Evolutionary conservation across 805 yeast genomes (phyloP), one percentile per base, ranked within the genome.

Genomic region (Lachancea quebecensis): DNA sequence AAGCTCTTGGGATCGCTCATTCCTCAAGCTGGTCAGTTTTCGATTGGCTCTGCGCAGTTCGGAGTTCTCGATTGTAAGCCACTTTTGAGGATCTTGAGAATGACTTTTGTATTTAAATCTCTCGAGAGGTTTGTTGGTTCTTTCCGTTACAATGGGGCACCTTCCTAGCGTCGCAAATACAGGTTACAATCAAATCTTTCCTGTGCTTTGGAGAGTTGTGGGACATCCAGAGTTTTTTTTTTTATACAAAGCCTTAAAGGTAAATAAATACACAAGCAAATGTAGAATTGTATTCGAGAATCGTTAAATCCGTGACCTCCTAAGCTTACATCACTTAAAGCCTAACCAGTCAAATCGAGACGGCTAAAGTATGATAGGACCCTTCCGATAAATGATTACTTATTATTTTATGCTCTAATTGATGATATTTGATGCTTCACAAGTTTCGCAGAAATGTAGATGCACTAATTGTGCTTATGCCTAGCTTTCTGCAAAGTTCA

Each of bases 401-500:
- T 31, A 31, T 14, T 14, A 31, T 31, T 31, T 4, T 31, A 31
- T 31, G 15, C 15, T 31, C 34, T 14, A 31, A 9, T 31, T 14
- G n/a, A 4, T 31, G 15, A 31, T n/a, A n/a, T 31, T 31, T 12
- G n/a, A 14, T n/a, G 8, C n/a, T 21, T 21, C 25, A 21, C 25
- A 21, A 21, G 25, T 21, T 21, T 21, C 25, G 25, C 25, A 21
- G 25, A 21, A 21, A 4, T 21, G 25, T 21, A 21, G 25, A 21
- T 8, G 33, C 14, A 30, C 9, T 30, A 8, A 34, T 11, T 34
- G 17, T 6, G 12, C 6, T 16, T 6, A 34, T 25, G 12, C 11
- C 17, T 34, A 34, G 33, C 38, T 28, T 17, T 58, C 63, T 7
- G 60, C 60, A 46, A 48, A 61, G 29, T 50, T 52, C 35, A 61